Evolutionary conservation across 495 filamentous ascomycete genomes (phyloP), one percentile per base, ranked within the genome.

Genomic region (Zalerion maritima): DNA sequence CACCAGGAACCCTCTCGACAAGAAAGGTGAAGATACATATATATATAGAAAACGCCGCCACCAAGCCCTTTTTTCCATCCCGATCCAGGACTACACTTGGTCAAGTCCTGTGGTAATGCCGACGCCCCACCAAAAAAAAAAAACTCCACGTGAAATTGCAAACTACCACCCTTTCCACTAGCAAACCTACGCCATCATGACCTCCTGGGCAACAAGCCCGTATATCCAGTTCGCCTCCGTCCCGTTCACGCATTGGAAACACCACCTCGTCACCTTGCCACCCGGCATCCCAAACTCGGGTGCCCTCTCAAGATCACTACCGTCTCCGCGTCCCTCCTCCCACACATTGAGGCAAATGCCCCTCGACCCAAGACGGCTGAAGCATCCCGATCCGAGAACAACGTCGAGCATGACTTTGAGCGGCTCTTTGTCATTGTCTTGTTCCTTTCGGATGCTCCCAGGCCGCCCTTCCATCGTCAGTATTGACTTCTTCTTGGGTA

Each of bases 261-360:
- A 83, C 64, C 79, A 93, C 26, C 85, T 76, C 29, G 63, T 73
- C 19, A 73, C 77, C 35, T 66, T 69, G 6, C 77, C 78, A 3
- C 62, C 67, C 1, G 92, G 73, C 14, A 78, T 80, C 3, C 89
- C 89, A 21, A 65, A 62, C 28, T 73, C 62, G 1, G 73, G 71
- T 17, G 73, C 71, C 1, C 64, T 56, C 7, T 81, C 81, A 11
- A 75, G 58, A 34, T 69, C 63, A 0, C 78, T 78, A 42, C 75
- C 65, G 37, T 72, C 66, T 14, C 78, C 80, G 14, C 73, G 61
- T 22, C 75, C 63, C 45, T 89, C 81, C 44, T 87, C 78, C 69
- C 84, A 83, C 7, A 96, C 75, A 32, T 73, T 85, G 27, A 91
- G 64, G 9, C 84, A 80, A 43, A 97, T 82, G 5, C 89, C 89